These are phyloP conservation scores for Colletotrichum chrysophilum DNA, from an alignment of 2,329 filamentous ascomycete genomes.

Conservation along the genomic window DNA sequence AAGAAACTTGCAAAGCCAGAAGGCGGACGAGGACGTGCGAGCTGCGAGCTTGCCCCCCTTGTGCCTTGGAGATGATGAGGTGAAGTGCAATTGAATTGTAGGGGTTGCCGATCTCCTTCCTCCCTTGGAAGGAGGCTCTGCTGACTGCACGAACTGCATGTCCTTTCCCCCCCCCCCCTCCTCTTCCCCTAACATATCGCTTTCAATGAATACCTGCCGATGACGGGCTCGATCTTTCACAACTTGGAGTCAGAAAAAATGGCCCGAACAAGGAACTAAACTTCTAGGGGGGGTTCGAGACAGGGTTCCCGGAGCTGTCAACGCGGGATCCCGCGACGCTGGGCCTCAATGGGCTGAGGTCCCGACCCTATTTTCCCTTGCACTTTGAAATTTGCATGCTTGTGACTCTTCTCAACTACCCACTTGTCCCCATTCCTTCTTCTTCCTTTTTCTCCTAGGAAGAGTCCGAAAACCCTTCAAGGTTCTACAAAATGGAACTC, in stretches of 20 bases:
- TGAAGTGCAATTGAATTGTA: neutral
- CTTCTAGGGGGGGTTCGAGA: neutral
- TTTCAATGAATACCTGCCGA: neutral
- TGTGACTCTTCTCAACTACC: conserved; percentile 4
- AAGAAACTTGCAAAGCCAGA: neutral
- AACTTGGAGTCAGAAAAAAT: neutral
- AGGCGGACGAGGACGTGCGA: neutral
- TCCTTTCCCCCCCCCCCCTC: neutral
- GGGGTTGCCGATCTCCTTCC: neutral
- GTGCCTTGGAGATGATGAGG: neutral
- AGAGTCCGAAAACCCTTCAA: neutral
- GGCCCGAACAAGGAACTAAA: neutral
- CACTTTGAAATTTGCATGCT: neutral
- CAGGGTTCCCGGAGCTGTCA: conserved; percentile 19
- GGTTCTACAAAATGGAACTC: neutral
- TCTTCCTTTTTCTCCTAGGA: neutral
- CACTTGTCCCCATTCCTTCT: neutral
- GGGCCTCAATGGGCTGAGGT: neutral
- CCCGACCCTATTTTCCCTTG: neutral
- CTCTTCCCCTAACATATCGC: neutral
- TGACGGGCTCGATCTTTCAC: neutral
- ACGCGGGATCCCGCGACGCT: conserved; percentile 16
- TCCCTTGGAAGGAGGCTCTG: conserved; percentile 3
- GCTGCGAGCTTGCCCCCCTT: neutral
- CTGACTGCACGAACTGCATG: neutral